These are phyloP conservation scores for Peniophora sp. DNA, from an alignment of 1,284 basidiomycete genomes.

Conservation along the genomic window DNA sequence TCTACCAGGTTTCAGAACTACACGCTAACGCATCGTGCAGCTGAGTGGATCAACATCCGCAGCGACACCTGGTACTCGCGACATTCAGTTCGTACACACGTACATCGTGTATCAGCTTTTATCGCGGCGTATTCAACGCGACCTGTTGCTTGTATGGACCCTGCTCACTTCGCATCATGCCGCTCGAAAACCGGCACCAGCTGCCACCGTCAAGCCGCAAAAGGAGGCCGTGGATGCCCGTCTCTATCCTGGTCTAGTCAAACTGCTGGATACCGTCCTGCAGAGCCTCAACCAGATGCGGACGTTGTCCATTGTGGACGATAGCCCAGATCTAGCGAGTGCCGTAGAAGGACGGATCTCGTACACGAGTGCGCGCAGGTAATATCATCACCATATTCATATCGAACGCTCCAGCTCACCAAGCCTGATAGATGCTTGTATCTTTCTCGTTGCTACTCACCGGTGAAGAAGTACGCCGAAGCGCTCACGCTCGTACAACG, in stretches of 20 bases:
- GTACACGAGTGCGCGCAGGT: constrained; percentile 72
- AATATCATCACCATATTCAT: constrained; percentile 2
- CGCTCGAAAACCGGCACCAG: constrained; percentile 17
- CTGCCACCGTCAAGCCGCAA: constrained; percentile 28
- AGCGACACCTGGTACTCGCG: constrained; percentile 42
- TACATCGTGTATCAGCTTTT: constrained; percentile 85
- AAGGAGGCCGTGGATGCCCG: constrained; percentile 53
- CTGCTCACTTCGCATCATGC: constrained; percentile 38
- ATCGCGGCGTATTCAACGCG: constrained; percentile 79
- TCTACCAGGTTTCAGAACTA: background rate
- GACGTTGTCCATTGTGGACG: constrained; percentile 77
- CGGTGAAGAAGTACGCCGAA: constrained; percentile 64
- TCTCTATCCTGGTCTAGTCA: constrained; percentile 78
- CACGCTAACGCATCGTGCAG: constrained; percentile 21
- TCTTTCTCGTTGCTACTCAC: constrained; percentile 62
- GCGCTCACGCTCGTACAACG: constrained; percentile 63
- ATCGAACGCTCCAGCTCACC: constrained; percentile 3
- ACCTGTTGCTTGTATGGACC: constrained; percentile 72
- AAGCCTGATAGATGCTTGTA: constrained; percentile 48
- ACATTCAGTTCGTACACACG: constrained; percentile 78
- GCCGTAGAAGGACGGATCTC: constrained; percentile 71
- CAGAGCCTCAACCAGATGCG: constrained; percentile 82
- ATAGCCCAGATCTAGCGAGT: constrained; percentile 72
- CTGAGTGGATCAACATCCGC: constrained; percentile 30
- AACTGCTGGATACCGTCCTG: constrained; percentile 78